These are phyloP conservation scores for Anisogramma anomala DNA, from an alignment of 2,329 filamentous ascomycete species.

Conservation along the genomic window DNA sequence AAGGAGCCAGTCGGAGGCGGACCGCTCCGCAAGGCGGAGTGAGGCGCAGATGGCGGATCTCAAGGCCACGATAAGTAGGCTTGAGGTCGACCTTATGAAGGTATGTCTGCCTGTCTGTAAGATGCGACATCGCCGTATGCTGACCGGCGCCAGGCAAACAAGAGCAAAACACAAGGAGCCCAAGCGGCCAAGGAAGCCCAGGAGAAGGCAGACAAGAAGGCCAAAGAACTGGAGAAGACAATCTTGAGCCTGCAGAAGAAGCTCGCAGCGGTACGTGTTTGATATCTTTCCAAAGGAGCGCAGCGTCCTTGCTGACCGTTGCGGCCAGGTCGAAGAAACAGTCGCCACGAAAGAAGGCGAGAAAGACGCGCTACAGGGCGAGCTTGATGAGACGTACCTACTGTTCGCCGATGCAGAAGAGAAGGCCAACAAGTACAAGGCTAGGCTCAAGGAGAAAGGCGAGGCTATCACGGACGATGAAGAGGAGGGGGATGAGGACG, in stretches of 20 bases:
- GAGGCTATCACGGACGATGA: conserved; percentile 68
- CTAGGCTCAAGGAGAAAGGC: conserved; percentile 52
- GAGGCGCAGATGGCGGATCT: conserved; percentile 56
- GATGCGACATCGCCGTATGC: background rate
- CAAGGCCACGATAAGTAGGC: conserved; percentile 44
- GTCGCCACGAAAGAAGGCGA: conserved; percentile 42
- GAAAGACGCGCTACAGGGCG: conserved; percentile 52
- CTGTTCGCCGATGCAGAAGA: conserved; percentile 72
- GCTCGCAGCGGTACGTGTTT: conserved; percentile 18
- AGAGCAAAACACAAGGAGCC: conserved; percentile 48
- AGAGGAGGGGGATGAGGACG: conserved; percentile 49
- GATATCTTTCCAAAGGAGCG: background rate
- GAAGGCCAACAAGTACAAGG: conserved; percentile 65
- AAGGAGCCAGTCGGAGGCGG: conserved; percentile 24
- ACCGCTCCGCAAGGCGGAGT: conserved; percentile 34
- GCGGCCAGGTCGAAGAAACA: conserved; percentile 13
- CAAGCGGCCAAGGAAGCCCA: conserved; percentile 32
- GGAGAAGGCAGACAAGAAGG: conserved; percentile 37
- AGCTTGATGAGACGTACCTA: conserved; percentile 71
- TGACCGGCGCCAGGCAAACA: conserved; percentile 38
- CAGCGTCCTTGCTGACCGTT: background rate
- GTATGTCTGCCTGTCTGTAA: conserved; percentile 22
- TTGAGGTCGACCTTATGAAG: conserved; percentile 54
- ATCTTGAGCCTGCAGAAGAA: conserved; percentile 18
- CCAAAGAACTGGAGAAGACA: conserved; percentile 22